phyloP scores from a whole-genome alignment of 2,329 filamentous ascomycete species.

The Fusarium udum region DNA sequence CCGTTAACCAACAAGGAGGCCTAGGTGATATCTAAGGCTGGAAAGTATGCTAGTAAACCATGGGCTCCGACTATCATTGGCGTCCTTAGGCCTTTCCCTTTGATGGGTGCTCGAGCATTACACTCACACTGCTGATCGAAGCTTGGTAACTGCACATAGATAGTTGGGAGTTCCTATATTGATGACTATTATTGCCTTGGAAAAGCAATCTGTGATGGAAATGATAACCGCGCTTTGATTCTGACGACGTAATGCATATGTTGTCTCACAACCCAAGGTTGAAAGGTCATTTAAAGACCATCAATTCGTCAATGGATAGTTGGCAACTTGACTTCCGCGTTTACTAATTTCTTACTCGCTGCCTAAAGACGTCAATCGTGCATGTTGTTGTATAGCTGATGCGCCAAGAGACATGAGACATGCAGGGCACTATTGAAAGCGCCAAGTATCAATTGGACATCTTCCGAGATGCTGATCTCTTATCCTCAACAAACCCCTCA shows the following conservation, averaged over 20 bases:
- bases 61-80: background rate
- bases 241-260: background rate
- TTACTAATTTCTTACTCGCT: background rate
- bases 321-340: background rate
- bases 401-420: background rate
- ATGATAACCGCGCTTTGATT: background rate
- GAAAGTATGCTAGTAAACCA: no score
- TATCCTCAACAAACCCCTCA: background rate
- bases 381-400: background rate
- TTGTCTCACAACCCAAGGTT: background rate
- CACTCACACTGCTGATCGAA: background rate
- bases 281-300: no score
- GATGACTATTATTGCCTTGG: no score
- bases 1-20: no score
- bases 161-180: background rate
- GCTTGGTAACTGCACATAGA: background rate
- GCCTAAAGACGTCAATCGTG: background rate
- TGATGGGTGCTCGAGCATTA: rapidly evolving
- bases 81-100: background rate
- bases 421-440: background rate
- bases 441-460: background rate
- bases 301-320: background rate
- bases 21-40: background rate
- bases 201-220: background rate
- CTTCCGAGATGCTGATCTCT: no score